Evolutionary conservation across 495 filamentous ascomycete genomes (phyloP).

Genomic region (Pseudevernia furfuracea): DNA sequence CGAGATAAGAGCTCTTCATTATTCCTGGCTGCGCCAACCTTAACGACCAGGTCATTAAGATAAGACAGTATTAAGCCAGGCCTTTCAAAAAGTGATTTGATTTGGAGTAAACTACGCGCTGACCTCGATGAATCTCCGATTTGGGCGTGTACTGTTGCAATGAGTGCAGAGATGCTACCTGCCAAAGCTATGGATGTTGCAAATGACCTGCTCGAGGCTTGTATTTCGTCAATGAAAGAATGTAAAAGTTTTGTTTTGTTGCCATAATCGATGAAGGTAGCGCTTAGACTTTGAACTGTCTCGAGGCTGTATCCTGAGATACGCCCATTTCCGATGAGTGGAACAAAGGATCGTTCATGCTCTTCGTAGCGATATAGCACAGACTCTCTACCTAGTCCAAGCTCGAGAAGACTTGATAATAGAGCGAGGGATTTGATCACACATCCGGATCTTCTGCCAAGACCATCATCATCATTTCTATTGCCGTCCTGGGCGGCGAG

Average conservation of each 20-base stretch:
- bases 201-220: slow-evolving; percentile 31
- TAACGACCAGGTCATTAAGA: slow-evolving; percentile 52
- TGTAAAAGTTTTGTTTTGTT: slow-evolving; percentile 48
- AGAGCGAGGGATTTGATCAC: slow-evolving; percentile 23
- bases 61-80: slow-evolving; percentile 55
- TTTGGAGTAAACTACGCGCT: slow-evolving; percentile 53
- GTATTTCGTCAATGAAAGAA: slow-evolving; percentile 42
- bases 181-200: slow-evolving; percentile 56
- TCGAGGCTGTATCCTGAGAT: slow-evolving; percentile 61
- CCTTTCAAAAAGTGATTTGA: slow-evolving; percentile 57
- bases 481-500: slow-evolving; percentile 33
- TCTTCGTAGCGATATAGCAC: slow-evolving; percentile 66
- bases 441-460: neutral
- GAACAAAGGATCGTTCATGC: slow-evolving; percentile 49
- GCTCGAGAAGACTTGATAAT: slow-evolving; percentile 43
- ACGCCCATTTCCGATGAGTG: slow-evolving; percentile 45
- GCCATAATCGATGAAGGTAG: slow-evolving; percentile 51
- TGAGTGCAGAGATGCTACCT: slow-evolving; percentile 46
- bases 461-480: neutral
- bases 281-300: slow-evolving; percentile 49
- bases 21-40: slow-evolving; percentile 43
- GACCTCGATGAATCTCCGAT: slow-evolving; percentile 38
- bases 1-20: slow-evolving; percentile 65
- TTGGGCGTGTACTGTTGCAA: slow-evolving; percentile 49
- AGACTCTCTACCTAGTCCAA: slow-evolving; percentile 76